Percentiles rank a stretch among this genome's conserved stretches.
These are phyloP conservation scores for Zalaria sp. DNA, from an alignment of 2,329 filamentous ascomycete genomes.

Conservation along the genomic window DNA sequence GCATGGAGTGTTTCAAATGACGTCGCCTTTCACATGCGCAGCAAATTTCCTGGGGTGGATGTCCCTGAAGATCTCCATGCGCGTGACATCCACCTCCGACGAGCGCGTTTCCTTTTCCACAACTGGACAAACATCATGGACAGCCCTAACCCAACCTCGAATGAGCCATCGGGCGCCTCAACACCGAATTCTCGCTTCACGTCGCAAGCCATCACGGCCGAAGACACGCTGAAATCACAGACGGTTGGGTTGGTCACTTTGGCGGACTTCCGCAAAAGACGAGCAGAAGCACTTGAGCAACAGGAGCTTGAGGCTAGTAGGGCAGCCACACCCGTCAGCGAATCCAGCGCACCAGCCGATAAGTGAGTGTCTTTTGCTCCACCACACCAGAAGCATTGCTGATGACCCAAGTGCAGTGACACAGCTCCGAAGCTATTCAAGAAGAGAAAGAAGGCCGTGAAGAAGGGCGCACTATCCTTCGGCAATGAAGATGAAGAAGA, in stretches of 20 bases:
- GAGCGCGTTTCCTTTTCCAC: not conserved
- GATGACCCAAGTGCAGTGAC: conserved; percentile 43
- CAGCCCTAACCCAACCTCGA: conserved; percentile 2
- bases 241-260: conserved; percentile 86
- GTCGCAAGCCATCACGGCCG: conserved; percentile 59
- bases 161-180: conserved; percentile 6
- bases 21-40: not conserved
- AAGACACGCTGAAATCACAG: conserved; percentile 70
- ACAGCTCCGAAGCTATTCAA: conserved; percentile 38
- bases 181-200: conserved; percentile 46
- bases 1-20: not conserved
- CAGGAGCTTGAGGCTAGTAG: conserved; percentile 28
- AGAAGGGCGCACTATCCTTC: conserved; percentile 54
- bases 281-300: conserved; percentile 83
- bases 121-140: conserved; percentile 8
- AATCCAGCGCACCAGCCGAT: conserved; percentile 40
- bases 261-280: conserved; percentile 89
- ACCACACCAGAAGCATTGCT: conserved; percentile 24
- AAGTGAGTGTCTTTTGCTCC: conserved; percentile 31
- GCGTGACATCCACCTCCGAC: not conserved
- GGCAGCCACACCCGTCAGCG: conserved; percentile 36
- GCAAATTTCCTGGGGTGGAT: not conserved
- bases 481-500: conserved; percentile 54
- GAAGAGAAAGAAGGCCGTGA: conserved; percentile 40
- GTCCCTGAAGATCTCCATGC: not conserved